phyloP scores from a whole-genome alignment of 2,329 filamentous ascomycete species.

The Nothophoma quercina region DNA sequence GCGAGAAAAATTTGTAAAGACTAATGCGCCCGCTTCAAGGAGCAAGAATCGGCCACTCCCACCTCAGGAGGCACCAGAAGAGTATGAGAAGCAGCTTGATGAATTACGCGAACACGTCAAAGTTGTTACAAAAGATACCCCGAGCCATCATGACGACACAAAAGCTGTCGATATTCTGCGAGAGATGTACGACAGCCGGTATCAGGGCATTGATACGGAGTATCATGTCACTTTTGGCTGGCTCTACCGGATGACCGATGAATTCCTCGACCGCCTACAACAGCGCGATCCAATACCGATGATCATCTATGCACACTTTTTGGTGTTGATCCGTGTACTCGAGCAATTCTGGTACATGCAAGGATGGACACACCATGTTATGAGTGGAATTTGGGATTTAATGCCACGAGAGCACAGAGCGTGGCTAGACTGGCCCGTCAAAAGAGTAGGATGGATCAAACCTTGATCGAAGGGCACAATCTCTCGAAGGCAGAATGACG shows the following conservation, averaged over 20 bases:
- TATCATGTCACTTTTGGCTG: slow-evolving; percentile 38
- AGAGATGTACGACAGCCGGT: slow-evolving; percentile 33
- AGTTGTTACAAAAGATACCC: slow-evolving; percentile 6
- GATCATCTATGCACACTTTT: slow-evolving; percentile 39
- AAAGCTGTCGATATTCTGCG: slow-evolving; percentile 24
- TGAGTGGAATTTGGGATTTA: slow-evolving; percentile 34
- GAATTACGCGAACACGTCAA: slow-evolving; percentile 26
- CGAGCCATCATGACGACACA: slow-evolving; percentile 12
- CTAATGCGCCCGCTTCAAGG: slow-evolving; percentile 12
- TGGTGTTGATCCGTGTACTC: slow-evolving; percentile 35
- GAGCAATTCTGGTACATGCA: slow-evolving; percentile 43
- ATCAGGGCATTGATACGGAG: slow-evolving; percentile 31
- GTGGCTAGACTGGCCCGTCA: slow-evolving; percentile 37
- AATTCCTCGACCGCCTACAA: slow-evolving; percentile 35
- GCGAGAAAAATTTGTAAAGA: slow-evolving; percentile 13
- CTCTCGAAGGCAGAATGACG: too few relatives aligned
- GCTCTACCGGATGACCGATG: slow-evolving; percentile 36
- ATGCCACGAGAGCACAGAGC: slow-evolving; percentile 28
- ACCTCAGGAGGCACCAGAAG: slow-evolving; percentile 11
- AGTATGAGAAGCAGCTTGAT: slow-evolving; percentile 29
- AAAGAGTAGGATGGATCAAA: slow-evolving; percentile 32
- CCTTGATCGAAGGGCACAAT: slow-evolving; percentile 22
- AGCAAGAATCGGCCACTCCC: slow-evolving; percentile 23
- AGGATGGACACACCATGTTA: slow-evolving; percentile 40
- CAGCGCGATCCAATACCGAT: slow-evolving; percentile 28